phyloP scores from a whole-genome alignment of 192 early-diverging fungal genomes.

The Glomus cerebriforme region DNA sequence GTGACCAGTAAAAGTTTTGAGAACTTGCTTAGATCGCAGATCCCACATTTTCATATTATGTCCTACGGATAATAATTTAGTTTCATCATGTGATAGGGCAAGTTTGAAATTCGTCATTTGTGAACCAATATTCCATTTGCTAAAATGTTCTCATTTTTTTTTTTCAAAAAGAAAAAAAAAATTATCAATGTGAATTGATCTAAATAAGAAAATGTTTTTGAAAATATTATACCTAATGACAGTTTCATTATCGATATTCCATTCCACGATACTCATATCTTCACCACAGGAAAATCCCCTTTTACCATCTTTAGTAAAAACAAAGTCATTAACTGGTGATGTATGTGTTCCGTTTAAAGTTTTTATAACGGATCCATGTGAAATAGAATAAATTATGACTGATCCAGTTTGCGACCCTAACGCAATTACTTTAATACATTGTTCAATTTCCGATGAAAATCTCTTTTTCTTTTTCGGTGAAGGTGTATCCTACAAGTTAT shows the following conservation, averaged over 20 bases:
- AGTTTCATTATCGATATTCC: constrained; percentile 53
- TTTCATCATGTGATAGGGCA: constrained; percentile 52
- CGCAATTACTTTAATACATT: constrained; percentile 46
- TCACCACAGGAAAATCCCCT: constrained; percentile 53
- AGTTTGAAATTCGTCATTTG: constrained; percentile 48
- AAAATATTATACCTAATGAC: constrained; percentile 34
- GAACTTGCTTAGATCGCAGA: constrained; percentile 40
- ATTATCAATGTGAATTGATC: neutral
- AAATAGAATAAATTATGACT: constrained; percentile 52
- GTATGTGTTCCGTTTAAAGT: constrained; percentile 50
- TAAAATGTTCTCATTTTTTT: too few species aligned
- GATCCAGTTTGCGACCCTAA: constrained; percentile 54
- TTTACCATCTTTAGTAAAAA: constrained; percentile 48
- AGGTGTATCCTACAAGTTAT: constrained; percentile 22
- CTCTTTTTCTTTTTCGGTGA: constrained; percentile 45
- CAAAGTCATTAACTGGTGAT: constrained; percentile 50
- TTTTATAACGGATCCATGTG: constrained; percentile 48
- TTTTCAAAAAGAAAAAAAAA: too few species aligned
- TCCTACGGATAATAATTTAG: constrained; percentile 53
- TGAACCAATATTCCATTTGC: constrained; percentile 55
- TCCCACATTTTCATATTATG: constrained; percentile 61
- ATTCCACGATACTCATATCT: constrained; percentile 53
- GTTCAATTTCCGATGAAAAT: constrained; percentile 5
- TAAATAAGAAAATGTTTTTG: neutral
- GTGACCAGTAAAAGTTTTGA: constrained; percentile 60